phyloP scores from a whole-genome alignment of 176 grass and related monocot species.

The Oryza officinalis region DNA sequence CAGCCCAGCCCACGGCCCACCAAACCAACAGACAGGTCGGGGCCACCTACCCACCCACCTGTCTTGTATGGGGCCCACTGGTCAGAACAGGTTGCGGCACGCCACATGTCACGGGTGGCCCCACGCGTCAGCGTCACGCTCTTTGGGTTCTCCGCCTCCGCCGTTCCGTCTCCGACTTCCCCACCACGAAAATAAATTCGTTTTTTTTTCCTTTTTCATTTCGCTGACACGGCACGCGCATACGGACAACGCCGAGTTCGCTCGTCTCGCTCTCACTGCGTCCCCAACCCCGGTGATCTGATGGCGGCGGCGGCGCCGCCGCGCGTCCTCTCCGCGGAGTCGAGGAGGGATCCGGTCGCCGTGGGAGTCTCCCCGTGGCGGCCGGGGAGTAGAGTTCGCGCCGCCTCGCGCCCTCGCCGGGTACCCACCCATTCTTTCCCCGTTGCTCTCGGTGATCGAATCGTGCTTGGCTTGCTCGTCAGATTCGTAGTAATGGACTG shows the following conservation, averaged over 20 bases:
- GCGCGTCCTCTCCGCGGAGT: background rate
- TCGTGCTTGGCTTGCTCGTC: background rate
- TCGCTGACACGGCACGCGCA: constrained; percentile 5
- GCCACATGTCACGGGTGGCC: no score
- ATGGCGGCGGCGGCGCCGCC: constrained; percentile 52
- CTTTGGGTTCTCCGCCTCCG: constrained; percentile 49
- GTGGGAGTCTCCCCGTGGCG: background rate
- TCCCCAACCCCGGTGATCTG: constrained; percentile 43
- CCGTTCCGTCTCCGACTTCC: constrained; percentile 8
- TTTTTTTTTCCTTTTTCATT: background rate
- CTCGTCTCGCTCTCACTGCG: background rate
- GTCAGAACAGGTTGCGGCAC: no score
- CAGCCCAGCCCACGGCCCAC: no score
- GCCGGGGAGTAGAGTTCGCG: constrained; percentile 24
- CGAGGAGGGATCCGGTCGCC: constrained; percentile 15
- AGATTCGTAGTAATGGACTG: background rate
- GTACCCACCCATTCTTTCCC: constrained; percentile 26
- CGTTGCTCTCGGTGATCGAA: background rate
- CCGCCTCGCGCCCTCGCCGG: constrained; percentile 5
- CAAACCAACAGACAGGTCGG: no score
- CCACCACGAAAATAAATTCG: background rate
- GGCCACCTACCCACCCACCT: no score
- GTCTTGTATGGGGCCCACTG: no score
- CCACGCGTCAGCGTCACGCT: constrained; percentile 22
- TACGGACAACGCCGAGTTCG: constrained; percentile 27